Evolutionary conservation across 805 yeast genomes (phyloP), one percentile per base, ranked within the genome.

Genomic region (Yamadazyma phyllophila): DNA sequence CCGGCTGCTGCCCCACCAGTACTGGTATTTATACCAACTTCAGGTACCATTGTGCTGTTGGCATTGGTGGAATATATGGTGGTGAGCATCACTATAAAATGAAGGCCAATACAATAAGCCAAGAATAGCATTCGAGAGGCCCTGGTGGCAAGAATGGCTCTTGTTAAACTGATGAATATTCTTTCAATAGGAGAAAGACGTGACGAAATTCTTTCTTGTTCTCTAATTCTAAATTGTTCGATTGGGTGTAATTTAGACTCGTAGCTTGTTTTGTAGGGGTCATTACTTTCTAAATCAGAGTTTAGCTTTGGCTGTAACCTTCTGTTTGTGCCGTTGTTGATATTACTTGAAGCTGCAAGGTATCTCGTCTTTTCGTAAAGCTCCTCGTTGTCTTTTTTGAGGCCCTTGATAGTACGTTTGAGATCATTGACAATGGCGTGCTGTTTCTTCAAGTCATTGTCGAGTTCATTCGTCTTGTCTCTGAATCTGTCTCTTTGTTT

Each of bases 401-500:
- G 69, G 3, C 73, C 66, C 43, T 76, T 76, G 32, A 87, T 66
- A 54, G 88, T 89, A 43, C 84, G 65, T 48, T 82, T 81, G 52
- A 88, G 69, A 46, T 84, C 87, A 32, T 70, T 74, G 24, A 84
- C 73, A 33, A 74, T 71, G 15, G 67, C 61, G 42, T 72, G 72
- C 50, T 78, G 81, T 52, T 78, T 79, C 61, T 86, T 82, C 32
- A 83, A 57, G 56, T 89, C 96, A 45, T 85, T 85, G 62, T 92
- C 98, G 44, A 94, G 74, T 60, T 88, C 96, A 46, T 78, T 79
- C 57, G 85, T 88, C 44, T 89, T 77, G n/a, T 80, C 77, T 56
- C 95, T 82, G 72, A 91, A 90, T 51, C 99, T 73, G 63, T 92
- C 99, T 62, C 99, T 81, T 68, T 92, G 99, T 59, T 92, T 91